phyloP scores from a whole-genome alignment of 2,329 filamentous ascomycete genomes.

The Neofusicoccum umdonicola region DNA sequence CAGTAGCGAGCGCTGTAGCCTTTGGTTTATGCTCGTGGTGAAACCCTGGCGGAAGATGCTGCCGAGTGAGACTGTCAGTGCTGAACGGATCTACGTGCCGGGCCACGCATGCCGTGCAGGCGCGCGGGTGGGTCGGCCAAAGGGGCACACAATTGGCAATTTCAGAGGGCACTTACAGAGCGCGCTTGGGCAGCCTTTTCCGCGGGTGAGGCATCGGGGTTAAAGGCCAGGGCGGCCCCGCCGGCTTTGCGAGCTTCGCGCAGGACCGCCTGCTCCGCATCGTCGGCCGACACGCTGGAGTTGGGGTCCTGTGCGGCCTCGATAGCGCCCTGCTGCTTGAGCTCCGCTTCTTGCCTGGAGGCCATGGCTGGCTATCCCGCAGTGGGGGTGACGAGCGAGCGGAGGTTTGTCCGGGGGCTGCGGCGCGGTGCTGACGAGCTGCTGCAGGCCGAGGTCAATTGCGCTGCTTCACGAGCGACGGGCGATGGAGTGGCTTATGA shows the following conservation, averaged over 20 bases:
- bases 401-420: slow-evolving; percentile 3
- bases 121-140: slow-evolving; percentile 10
- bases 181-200: slow-evolving; percentile 79
- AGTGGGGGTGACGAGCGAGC: background rate
- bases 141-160: slow-evolving; percentile 14
- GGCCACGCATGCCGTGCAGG: slow-evolving; percentile 11
- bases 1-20: slow-evolving; percentile 71
- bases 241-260: slow-evolving; percentile 77
- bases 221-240: slow-evolving; percentile 76
- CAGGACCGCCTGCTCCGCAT: slow-evolving; percentile 71
- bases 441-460: background rate
- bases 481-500: background rate
- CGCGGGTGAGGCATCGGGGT: slow-evolving; percentile 78
- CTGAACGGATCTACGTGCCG: slow-evolving; percentile 14
- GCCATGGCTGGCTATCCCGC: slow-evolving; percentile 17
- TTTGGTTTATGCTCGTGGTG: slow-evolving; percentile 61
- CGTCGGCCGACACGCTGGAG: slow-evolving; percentile 64
- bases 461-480: background rate
- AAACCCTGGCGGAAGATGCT: slow-evolving; percentile 65
- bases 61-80: slow-evolving; percentile 17
- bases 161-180: slow-evolving; percentile 58
- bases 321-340: slow-evolving; percentile 77
- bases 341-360: slow-evolving; percentile 50
- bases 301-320: slow-evolving; percentile 73
- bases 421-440: slow-evolving; percentile 3